phyloP scores from a whole-genome alignment of 805 yeast species.

The Debaryomyces prosopidis region DNA sequence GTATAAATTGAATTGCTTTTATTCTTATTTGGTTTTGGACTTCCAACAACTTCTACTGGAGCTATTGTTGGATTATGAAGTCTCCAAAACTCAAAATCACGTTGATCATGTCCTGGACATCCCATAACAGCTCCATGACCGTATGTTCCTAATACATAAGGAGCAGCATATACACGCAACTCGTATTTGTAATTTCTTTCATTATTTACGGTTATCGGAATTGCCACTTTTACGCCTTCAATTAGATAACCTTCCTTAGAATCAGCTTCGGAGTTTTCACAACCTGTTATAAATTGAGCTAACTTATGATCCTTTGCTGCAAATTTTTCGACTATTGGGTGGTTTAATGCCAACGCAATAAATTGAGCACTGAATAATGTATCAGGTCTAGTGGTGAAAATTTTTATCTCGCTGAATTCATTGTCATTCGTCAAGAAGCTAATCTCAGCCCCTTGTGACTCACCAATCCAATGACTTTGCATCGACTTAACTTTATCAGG shows the following conservation, averaged over 20 bases:
- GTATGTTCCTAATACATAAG: conserved; percentile 80
- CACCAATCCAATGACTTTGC: conserved; percentile 96
- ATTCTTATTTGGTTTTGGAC: conserved; percentile 6
- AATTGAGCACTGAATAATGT: conserved; percentile 83
- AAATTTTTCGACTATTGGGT: conserved; percentile 52
- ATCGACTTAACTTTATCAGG: conserved; percentile 84
- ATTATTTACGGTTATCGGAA: conserved; percentile 57
- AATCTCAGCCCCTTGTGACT: conserved; percentile 76
- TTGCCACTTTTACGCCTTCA: conserved; percentile 39
- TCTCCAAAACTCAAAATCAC: conserved; percentile 84
- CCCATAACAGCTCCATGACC: conserved; percentile 98
- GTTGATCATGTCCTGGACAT: conserved; percentile 87
- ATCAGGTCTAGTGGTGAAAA: conserved; percentile 89
- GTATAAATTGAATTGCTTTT: conserved; percentile 48
- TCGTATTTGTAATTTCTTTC: conserved; percentile 12
- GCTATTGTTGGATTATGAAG: conserved; percentile 51
- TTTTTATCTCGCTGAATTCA: conserved; percentile 35
- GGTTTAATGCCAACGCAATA: conserved; percentile 73
- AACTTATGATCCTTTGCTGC: conserved; percentile 43
- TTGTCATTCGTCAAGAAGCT: conserved; percentile 39
- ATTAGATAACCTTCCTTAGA: conserved; percentile 55
- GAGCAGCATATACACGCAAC: conserved; percentile 85
- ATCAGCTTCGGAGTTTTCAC: background rate
- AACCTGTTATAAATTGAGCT: background rate
- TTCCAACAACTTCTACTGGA: conserved; percentile 46